phyloP scores from a whole-genome alignment of 2,329 filamentous ascomycete genomes.

The Neofusicoccum sp. region DNA sequence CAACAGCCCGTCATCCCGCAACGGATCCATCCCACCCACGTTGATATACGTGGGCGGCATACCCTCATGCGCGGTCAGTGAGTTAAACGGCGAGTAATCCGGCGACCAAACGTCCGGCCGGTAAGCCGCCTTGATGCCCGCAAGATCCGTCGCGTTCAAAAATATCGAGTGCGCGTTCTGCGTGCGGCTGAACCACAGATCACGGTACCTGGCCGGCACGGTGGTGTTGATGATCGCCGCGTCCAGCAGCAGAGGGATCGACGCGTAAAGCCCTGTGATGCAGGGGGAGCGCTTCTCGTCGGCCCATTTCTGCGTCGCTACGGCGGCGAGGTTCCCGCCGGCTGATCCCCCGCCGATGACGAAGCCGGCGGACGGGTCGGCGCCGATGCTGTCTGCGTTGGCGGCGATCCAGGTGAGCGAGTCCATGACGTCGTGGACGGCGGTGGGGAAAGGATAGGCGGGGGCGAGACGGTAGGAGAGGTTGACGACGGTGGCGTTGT shows the following conservation, averaged over 20 bases:
- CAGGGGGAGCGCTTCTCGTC: background rate
- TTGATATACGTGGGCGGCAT: constrained; percentile 22
- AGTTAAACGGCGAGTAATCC: background rate
- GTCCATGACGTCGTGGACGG: constrained; percentile 36
- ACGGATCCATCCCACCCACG: constrained; percentile 23
- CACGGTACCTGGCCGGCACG: background rate
- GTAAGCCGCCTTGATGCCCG: background rate
- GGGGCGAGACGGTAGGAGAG: constrained; percentile 42
- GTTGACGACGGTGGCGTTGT: constrained; percentile 29
- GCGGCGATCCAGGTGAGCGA: constrained; percentile 34
- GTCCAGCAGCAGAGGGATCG: background rate
- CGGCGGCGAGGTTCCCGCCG: background rate
- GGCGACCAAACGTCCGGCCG: background rate
- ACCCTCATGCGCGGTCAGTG: background rate
- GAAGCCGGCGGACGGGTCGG: background rate
- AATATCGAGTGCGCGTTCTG: constrained; percentile 1
- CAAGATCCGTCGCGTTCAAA: background rate
- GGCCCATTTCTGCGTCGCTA: background rate
- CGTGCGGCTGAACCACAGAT: background rate
- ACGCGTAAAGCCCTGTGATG: background rate
- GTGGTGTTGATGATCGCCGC: too few relatives aligned
- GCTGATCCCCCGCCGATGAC: background rate
- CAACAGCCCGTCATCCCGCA: constrained; percentile 22
- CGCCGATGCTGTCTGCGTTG: background rate
- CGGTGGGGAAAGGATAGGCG: constrained; percentile 39